These are phyloP conservation scores for Simmondsia chinensis DNA, from an alignment of 148 eudicot genomes.

Conservation along the genomic window DNA sequence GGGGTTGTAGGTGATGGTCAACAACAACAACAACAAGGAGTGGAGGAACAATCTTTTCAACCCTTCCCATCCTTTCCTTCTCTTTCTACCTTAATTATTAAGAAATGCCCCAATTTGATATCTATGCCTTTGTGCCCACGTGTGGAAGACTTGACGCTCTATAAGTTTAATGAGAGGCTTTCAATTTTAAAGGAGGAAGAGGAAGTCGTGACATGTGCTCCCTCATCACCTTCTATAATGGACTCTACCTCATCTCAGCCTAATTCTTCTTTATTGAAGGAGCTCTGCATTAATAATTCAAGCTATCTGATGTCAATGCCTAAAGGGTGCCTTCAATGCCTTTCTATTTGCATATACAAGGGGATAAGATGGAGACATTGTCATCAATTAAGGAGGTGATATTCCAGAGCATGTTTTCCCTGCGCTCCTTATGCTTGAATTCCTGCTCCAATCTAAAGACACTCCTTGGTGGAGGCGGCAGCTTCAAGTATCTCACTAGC, in stretches of 20 bases:
- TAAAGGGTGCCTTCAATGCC: too few relatives aligned
- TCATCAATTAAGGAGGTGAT: too few relatives aligned
- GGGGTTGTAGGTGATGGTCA: too few relatives aligned
- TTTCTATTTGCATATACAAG: too few relatives aligned
- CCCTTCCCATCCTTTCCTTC: background rate
- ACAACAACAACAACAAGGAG: background rate
- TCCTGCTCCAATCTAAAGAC: background rate
- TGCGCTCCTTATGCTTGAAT: background rate
- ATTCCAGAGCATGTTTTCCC: too few relatives aligned
- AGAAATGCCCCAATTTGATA: slow-evolving; percentile 11
- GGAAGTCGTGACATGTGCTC: background rate
- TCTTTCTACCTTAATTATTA: slow-evolving; percentile 1
- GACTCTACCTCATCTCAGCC: too few relatives aligned
- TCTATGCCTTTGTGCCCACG: slow-evolving; percentile 6
- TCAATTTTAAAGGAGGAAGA: background rate
- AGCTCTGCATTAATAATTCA: too few relatives aligned
- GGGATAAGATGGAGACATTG: too few relatives aligned
- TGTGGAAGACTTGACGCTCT: background rate
- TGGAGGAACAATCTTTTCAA: too few relatives aligned
- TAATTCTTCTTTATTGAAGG: too few relatives aligned
- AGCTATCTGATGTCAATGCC: too few relatives aligned
- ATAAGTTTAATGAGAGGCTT: slow-evolving; percentile 3
- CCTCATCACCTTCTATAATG: background rate
- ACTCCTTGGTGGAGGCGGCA: slow-evolving; percentile 2
- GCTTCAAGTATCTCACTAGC: background rate